Evolutionary conservation across 1,284 basidiomycete genomes (phyloP).

Genomic region (Testicularia cyperi): DNA sequence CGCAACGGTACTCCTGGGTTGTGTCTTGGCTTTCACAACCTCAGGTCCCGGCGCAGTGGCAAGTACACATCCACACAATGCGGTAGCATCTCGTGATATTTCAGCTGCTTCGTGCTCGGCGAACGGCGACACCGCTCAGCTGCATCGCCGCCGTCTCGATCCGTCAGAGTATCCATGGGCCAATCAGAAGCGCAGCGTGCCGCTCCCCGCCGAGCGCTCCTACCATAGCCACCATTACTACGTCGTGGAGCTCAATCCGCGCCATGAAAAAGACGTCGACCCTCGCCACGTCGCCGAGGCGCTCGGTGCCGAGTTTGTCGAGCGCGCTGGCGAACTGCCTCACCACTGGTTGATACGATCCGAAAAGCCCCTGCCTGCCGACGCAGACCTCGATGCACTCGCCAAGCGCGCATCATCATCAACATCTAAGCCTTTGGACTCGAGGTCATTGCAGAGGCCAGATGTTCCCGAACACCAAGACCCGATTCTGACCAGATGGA

Average conservation of each 20-base stretch:
- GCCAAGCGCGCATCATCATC: conserved; percentile 3
- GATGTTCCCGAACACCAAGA: conserved; percentile 56
- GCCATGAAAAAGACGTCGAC: conserved; percentile 61
- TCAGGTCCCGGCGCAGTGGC: too few species aligned
- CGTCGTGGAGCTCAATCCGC: conserved; percentile 74
- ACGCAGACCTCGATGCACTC: conserved; percentile 5
- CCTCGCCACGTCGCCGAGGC: conserved; percentile 63
- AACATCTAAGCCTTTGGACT: not conserved
- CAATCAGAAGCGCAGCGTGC: conserved; percentile 28
- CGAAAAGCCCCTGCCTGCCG: conserved; percentile 33
- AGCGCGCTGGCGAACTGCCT: conserved; percentile 78
- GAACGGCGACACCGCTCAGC: too few species aligned
- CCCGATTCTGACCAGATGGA: conserved; percentile 64
- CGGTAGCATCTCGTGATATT: too few species aligned
- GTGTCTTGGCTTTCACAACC: too few species aligned
- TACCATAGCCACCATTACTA: conserved; percentile 89
- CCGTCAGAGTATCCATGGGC: conserved; percentile 15
- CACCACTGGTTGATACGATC: conserved; percentile 83
- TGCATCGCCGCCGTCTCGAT: too few species aligned
- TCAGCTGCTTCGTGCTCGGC: too few species aligned
- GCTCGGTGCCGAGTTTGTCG: conserved; percentile 81
- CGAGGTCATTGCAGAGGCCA: too few species aligned
- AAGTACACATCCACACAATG: too few species aligned
- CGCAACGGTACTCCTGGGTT: too few species aligned
- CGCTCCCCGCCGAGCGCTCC: conserved; percentile 49